Base-by-base conservation (phyloP, 345 rosid species). In the Punica granatum region DNA sequence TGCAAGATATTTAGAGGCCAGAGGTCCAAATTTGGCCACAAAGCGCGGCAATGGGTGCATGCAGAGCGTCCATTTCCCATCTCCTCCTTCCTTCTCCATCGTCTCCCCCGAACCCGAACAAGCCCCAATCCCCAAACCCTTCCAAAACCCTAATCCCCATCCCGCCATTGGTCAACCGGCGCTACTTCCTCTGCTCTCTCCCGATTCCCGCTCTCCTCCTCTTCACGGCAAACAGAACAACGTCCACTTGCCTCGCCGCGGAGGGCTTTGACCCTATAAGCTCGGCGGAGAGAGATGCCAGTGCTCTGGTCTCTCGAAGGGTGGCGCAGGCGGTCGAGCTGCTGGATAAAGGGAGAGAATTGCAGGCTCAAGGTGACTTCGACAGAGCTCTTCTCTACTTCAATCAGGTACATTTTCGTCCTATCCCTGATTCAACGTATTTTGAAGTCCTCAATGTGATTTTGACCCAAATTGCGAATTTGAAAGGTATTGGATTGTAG, bases 301-400 rank as follows among this genome's bases (percentile, higher is more conserved):
- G 85, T 43, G 60, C 68, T 25, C 7, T 53, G 23, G 15, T 70
- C 15, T 67, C 84, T 30, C 62, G 66, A 34, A 74, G 90, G 68
- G 65, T 85, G 0, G 68, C 79, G 16, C 84, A 83, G 53, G 90
- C 83, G 18, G 65, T 81, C 15, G 69, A 58, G 39, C 70, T 83
- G 74, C 54, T 85, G 73, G 87, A 83, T 67, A 79, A 70, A 78
- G 87, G 76, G 16, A 70, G 78, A 72, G 80, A 85, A 53, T 78
- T 79, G 72, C 83, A 85, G 79, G 83, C 87, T 43, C 71, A 70
- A 32, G 84, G 90, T 46, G 86, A 85, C 74, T 85, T 85, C 31
- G 67, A 28, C 31, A 21, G 60, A 51, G 87, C 87, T 48, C 86
- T 85, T 70, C 59, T 69, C n/a, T 83, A 75, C 81, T 85, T 83